These are phyloP conservation scores for Trichophyton simii DNA, from an alignment of 2,329 filamentous ascomycete species.

Conservation along the genomic window DNA sequence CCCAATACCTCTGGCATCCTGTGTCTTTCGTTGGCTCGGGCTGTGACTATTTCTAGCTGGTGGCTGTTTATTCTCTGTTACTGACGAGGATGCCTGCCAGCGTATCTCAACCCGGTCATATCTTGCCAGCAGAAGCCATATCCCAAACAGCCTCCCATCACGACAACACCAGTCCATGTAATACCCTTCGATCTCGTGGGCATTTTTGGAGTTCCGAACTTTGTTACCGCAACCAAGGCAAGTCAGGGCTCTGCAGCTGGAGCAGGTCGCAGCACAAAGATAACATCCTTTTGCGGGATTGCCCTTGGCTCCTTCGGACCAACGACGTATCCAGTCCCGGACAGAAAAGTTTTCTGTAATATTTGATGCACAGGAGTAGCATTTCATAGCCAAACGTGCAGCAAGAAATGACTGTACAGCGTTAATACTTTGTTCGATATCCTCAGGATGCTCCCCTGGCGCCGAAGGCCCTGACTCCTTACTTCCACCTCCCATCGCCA, in stretches of 20 bases:
- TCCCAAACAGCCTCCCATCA: constrained; percentile 21
- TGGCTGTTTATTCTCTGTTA: background rate
- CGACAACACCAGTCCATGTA: constrained; percentile 25
- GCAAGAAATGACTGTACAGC: constrained; percentile 8
- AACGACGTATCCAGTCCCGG: constrained; percentile 7
- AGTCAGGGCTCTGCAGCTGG: constrained; percentile 6
- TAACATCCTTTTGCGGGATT: constrained; percentile 2
- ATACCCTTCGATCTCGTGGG: constrained; percentile 4
- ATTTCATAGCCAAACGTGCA: constrained; percentile 7
- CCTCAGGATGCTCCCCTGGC: background rate
- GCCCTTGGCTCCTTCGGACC: constrained; percentile 4
- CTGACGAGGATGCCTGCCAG: constrained; percentile 5
- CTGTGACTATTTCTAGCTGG: background rate
- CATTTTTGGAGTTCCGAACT: background rate
- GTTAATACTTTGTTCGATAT: constrained; percentile 9
- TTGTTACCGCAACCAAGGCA: constrained; percentile 12
- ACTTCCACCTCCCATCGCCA: background rate
- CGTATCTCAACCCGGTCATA: constrained; percentile 22
- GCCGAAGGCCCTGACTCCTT: background rate
- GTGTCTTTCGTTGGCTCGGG: constrained; percentile 8
- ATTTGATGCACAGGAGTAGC: constrained; percentile 6
- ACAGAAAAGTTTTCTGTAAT: constrained; percentile 8
- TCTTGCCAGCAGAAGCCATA: constrained; percentile 28
- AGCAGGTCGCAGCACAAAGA: constrained; percentile 9
- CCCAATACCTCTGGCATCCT: constrained; percentile 10